A percentile compares a stretch with the other conserved stretches of the same genome.
phyloP scores from a whole-genome alignment of 208 protist genomes.

The Leptomonas seymouri region DNA sequence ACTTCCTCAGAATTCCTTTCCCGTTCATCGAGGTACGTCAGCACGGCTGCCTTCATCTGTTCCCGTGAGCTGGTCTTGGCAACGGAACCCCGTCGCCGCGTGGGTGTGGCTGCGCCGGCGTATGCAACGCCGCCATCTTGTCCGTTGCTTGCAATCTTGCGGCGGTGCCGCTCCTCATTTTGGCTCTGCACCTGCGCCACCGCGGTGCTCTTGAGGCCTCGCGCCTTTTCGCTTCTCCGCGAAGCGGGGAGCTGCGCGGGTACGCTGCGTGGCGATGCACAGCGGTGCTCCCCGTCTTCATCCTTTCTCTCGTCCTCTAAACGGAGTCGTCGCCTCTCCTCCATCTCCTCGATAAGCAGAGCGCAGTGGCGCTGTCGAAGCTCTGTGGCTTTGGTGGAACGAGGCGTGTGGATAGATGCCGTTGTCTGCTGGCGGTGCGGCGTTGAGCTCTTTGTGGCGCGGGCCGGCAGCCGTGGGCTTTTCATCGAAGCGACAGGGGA shows the following conservation, averaged over 20 bases:
- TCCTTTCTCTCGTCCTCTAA: constrained; percentile 6
- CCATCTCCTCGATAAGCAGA: constrained; percentile 18
- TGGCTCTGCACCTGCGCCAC: background rate
- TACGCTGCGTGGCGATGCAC: too few species aligned
- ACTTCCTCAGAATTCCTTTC: background rate
- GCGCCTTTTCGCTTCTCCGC: background rate
- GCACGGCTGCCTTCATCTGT: constrained; percentile 10
- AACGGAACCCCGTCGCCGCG: background rate
- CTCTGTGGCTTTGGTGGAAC: constrained; percentile 30
- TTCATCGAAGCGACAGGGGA: background rate
- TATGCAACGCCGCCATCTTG: background rate
- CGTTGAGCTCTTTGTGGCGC: background rate
- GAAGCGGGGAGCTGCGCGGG: background rate
- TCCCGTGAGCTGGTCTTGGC: constrained; percentile 4
- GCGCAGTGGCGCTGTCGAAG: constrained; percentile 20
- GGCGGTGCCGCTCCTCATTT: constrained; percentile 10
- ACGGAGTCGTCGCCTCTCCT: background rate
- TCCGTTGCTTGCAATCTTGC: background rate
- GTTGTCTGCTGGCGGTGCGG: background rate
- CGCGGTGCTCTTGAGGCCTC: background rate
- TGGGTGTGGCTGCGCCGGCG: background rate
- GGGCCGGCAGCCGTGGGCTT: background rate
- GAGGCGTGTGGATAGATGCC: background rate
- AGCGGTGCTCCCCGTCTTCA: background rate
- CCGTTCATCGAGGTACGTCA: constrained; percentile 3